A percentile compares a stretch with the other conserved stretches of the same genome.
These are phyloP conservation scores for Pythium phragmitis DNA, from an alignment of 352 stramenopile species.

Conservation along the genomic window DNA sequence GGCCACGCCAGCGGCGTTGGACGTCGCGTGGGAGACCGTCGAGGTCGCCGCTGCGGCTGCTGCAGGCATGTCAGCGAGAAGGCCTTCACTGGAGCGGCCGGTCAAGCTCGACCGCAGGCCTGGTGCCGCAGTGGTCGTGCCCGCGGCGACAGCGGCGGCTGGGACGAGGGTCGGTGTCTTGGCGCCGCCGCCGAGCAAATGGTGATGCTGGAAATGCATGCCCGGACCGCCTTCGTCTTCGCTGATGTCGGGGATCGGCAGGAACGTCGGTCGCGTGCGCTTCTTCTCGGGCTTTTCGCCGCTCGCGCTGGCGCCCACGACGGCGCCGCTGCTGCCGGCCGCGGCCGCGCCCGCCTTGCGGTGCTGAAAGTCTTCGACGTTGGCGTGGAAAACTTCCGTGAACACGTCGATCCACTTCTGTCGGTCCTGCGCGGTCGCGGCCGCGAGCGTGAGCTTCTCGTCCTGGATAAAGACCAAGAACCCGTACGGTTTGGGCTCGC, in stretches of 20 bases:
- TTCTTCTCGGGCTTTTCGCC: constrained; percentile 58
- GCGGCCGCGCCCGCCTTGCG: constrained; percentile 12
- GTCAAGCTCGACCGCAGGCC: constrained; percentile 1
- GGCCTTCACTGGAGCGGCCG: constrained; percentile 4
- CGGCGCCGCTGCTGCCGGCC: constrained; percentile 8
- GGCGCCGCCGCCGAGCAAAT: neutral
- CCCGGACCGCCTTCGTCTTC: constrained; percentile 17
- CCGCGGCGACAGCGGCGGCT: neutral
- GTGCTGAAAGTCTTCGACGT: constrained; percentile 51
- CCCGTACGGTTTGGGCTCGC: constrained; percentile 66
- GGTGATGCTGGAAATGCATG: constrained; percentile 3
- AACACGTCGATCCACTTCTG: constrained; percentile 83
- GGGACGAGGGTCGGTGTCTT: constrained; percentile 6
- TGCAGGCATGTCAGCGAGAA: neutral
- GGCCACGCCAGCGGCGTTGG: neutral
- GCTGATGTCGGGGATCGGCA: constrained; percentile 62
- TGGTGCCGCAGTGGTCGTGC: neutral
- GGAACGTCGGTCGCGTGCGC: constrained; percentile 57
- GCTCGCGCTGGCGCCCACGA: constrained; percentile 1
- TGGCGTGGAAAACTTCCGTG: constrained; percentile 73
- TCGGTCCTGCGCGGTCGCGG: constrained; percentile 63
- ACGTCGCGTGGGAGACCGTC: neutral
- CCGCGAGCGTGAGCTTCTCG: constrained; percentile 76
- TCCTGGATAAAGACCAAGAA: constrained; percentile 81
- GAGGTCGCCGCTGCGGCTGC: neutral